Percentiles rank a stretch among this genome's conserved stretches.
Conservation (phyloP, 2,329 filamentous ascomycete genomes). For the Epichloe aotearoae region DNA sequence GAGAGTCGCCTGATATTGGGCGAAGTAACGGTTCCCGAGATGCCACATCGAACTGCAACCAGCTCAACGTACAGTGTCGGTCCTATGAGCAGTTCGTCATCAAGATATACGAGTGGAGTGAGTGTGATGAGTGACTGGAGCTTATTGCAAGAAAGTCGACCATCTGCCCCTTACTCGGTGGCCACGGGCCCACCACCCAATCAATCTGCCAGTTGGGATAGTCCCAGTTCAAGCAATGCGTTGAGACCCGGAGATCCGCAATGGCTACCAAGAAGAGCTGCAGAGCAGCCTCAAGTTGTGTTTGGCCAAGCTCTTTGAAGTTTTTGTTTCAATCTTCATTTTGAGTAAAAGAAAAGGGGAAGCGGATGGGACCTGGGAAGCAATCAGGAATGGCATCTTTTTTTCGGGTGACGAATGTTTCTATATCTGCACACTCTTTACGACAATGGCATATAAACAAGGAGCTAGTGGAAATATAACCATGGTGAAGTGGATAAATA, state of each 20-base stretch:
- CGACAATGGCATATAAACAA: not conserved
- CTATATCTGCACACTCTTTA: not conserved
- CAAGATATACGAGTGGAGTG: constrained; percentile 38
- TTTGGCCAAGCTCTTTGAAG: constrained; percentile 2
- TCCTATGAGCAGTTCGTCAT: constrained; percentile 25
- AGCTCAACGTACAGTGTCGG: constrained; percentile 33
- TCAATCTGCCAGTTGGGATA: not conserved
- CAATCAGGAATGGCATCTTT: not conserved
- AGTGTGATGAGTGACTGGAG: constrained; percentile 35
- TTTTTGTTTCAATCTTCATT: not conserved
- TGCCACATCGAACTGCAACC: constrained; percentile 10
- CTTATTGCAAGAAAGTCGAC: constrained; percentile 7
- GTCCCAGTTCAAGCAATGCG: not conserved
- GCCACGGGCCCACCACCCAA: not conserved
- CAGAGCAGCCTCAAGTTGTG: not conserved
- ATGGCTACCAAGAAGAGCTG: not conserved
- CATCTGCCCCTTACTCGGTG: not conserved
- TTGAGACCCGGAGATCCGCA: too few species aligned
- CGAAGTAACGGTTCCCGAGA: constrained; percentile 9
- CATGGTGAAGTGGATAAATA: too few species aligned
- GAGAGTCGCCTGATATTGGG: constrained; percentile 11
- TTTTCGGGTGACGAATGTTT: not conserved
- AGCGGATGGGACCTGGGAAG: not conserved
- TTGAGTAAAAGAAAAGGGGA: too few species aligned
- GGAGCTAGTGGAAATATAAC: not conserved